Base-by-base conservation (phyloP, 1,284 basidiomycete genomes). In the Cryptococcus sp. region DNA sequence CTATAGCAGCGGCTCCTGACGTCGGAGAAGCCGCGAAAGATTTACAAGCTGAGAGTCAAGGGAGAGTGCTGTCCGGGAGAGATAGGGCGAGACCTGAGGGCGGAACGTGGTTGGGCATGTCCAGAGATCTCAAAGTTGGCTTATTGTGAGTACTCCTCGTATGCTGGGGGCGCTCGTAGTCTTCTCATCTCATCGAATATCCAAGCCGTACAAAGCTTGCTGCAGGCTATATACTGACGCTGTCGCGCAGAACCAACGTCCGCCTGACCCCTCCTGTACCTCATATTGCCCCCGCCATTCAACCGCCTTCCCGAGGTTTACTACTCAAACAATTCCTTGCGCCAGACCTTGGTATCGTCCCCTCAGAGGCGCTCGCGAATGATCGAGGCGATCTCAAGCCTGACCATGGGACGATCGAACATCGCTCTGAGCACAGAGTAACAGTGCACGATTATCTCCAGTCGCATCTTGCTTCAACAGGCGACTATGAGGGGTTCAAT, bases 41-140 rank as follows among this genome's bases (percentile, higher is more conserved):
- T 4, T 30, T 10, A 4, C 5, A 10, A 45, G 42, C 17, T 62
- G 47, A 48, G n/a, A 19, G 30, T 7, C 35, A 52, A 51, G 53
- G 51, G n/a, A 63, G 63, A 63, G 68, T 75, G 0, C 45, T 77
- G 22, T 71, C 69, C 30, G 75, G 72, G 0, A 54, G 64, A 4
- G 76, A 78, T 56, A 52, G 67, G 19, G 73, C 65, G 0, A 67
- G 54, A 39, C 48, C 62, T 0, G 61, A 55, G 17, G 65, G 64
- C 25, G 76, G 76, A 7, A 77, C 76, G 1, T 78, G 76, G 76
- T 49, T 76, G 8, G 76, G 76, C 0, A 69, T 77, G 27, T 71
- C 73, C 0, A 54, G 47, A n/a, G 70, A 75, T 52, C 58, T 75
- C 2, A 58, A 76, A 11, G 52, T 79, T 11, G 77, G 71, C 10